Conservation (phyloP, 257 asterid genomes). For the Solanum sejunctum region DNA sequence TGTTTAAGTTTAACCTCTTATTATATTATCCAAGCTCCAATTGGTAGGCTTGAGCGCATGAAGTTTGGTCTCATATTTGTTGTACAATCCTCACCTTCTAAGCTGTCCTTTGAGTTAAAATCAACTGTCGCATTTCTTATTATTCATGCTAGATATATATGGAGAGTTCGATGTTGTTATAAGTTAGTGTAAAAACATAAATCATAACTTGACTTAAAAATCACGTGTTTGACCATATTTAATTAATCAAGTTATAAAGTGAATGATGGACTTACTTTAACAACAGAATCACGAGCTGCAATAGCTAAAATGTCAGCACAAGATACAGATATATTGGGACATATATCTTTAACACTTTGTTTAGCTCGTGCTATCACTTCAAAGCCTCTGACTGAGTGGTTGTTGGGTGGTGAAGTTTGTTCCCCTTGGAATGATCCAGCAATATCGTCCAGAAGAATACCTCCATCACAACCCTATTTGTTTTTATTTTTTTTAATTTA, state of each 20-base stretch:
- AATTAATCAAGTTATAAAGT: not conserved
- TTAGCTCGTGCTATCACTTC: not conserved
- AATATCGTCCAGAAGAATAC: not conserved
- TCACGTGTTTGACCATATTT: too few species aligned
- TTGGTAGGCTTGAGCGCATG: too few species aligned
- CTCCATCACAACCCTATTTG: conserved; percentile 3
- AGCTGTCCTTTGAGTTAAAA: too few species aligned
- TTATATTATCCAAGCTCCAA: too few species aligned
- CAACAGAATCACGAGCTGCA: conserved; percentile 2
- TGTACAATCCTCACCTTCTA: too few species aligned
- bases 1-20: too few species aligned
- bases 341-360: not conserved
- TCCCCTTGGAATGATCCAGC: not conserved
- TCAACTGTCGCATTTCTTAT: too few species aligned
- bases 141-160: too few species aligned
- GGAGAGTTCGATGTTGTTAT: too few species aligned
- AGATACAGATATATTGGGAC: not conserved
- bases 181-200: not conserved
- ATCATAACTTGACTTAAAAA: not conserved
- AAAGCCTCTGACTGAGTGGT: not conserved
- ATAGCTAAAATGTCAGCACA: conserved; percentile 1
- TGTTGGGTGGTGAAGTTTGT: not conserved
- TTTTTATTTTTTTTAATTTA: too few species aligned
- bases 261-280: not conserved
- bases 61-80: too few species aligned